Evolutionary conservation across 176 grass and related monocot genomes (phyloP), one percentile per base, ranked within the genome.

Genomic region (Musa troglodytarum): DNA sequence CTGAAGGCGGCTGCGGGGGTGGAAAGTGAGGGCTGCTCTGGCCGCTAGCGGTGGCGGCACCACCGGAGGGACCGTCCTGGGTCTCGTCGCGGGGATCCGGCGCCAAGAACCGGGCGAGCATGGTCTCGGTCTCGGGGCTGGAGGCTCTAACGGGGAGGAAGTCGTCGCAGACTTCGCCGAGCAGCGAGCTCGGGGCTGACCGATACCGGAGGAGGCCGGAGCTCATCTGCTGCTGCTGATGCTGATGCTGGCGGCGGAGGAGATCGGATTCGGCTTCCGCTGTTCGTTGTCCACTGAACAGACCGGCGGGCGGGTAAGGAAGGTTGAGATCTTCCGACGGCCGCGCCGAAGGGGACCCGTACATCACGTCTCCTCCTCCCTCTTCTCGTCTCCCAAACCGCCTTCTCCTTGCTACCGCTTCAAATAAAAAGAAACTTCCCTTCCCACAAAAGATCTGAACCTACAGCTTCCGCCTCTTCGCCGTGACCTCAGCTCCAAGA

Each of bases 131-230:
- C 20, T 54, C 73, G 5, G 61, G 28, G 19, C 59, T 65, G 20
- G 69, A 63, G 2, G 21, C 21, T 50, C 54, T 58, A 2, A 7
- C 69, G 14, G 68, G 56, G 28, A 70, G 13, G 69, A 73, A 63
- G 49, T 53, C 78, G 13, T 64, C 68, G n/a, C 55, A 24, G 21
- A 80, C 57, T n/a, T 73, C 69, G 5, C 78, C 49, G 55, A 80
- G 23, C 55, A 80, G 69, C 14, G 69, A 51, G 78, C 69, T 72
- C 22, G 78, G 78, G 1, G 78, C 78, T 20, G 78, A 80, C 21
- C 49, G 54, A 17, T 64, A 80, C 29, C 78, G 69, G 49, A 65
- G 78, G 29, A 80, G 58, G 22, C 56, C 49, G 69, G 78, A 65
- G 78, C 58, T 80, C 69, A 65, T 65, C 21, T 71, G 68, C 68